phyloP scores from a whole-genome alignment of 768 basidiomycete genomes.

The Boletus bicolor region DNA sequence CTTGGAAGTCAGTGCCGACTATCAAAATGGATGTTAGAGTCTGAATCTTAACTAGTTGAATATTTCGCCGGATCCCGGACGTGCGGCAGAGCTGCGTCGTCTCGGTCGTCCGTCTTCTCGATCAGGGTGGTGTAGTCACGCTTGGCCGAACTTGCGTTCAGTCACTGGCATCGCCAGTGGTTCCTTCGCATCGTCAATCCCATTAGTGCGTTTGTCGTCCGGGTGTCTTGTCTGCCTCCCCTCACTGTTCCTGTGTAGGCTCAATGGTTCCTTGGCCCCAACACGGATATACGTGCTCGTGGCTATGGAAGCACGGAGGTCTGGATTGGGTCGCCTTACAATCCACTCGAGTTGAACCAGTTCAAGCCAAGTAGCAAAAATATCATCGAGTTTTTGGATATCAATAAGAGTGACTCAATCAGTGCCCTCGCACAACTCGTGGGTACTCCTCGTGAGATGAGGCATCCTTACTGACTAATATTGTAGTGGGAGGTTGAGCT shows the following conservation, averaged over 20 bases:
- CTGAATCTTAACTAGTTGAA: background rate
- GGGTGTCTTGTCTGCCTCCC: too few relatives aligned
- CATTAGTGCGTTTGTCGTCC: slow-evolving; percentile 4
- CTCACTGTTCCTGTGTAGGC: slow-evolving; percentile 4
- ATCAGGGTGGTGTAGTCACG: slow-evolving; percentile 12
- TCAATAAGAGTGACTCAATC: background rate
- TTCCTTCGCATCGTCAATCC: slow-evolving; percentile 9
- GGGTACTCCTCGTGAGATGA: background rate
- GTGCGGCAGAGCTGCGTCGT: slow-evolving; percentile 8
- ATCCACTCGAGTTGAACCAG: slow-evolving; percentile 4
- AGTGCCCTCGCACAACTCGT: background rate
- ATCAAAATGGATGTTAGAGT: background rate
- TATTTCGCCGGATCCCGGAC: slow-evolving; percentile 1
- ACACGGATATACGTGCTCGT: background rate
- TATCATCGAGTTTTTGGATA: slow-evolving; percentile 17
- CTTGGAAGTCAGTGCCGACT: background rate
- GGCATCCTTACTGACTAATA: background rate
- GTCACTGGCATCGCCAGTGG: slow-evolving; percentile 9
- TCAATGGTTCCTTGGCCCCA: slow-evolving; percentile 12
- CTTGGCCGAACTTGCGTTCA: slow-evolving; percentile 13
- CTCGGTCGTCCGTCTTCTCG: slow-evolving; percentile 13
- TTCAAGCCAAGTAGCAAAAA: background rate
- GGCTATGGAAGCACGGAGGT: slow-evolving; percentile 7
- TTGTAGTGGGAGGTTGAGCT: slow-evolving; percentile 17
- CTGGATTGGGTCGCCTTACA: slow-evolving; percentile 6